Conservation (phyloP, 768 basidiomycete genomes). For the Mycena polygramma region DNA sequence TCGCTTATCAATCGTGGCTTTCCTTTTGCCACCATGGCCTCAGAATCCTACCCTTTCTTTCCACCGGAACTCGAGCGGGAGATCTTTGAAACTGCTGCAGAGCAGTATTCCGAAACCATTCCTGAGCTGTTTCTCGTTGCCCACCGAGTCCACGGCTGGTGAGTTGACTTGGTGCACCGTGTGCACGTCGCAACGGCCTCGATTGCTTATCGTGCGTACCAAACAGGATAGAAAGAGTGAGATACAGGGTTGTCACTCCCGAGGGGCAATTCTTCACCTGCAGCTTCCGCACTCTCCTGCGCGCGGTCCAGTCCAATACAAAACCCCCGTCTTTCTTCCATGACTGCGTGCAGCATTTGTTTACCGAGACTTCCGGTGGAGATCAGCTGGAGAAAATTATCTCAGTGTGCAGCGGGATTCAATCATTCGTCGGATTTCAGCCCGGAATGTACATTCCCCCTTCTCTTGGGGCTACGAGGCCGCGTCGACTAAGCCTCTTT, state of each 20-base stretch:
- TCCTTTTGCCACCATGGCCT: neutral
- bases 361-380: neutral
- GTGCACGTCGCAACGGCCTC: no score
- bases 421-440: neutral
- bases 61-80: slow-evolving; percentile 13
- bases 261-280: neutral
- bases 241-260: neutral
- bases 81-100: slow-evolving; percentile 8
- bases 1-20: neutral
- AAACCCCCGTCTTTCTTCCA: neutral
- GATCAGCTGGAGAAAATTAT: neutral
- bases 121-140: slow-evolving; percentile 4
- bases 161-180: neutral
- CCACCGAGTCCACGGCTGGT: slow-evolving; percentile 16
- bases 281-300: neutral
- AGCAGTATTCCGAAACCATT: neutral
- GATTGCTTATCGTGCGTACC: neutral
- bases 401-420: neutral
- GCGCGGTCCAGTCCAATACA: neutral
- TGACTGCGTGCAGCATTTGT: neutral
- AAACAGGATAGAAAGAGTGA: neutral
- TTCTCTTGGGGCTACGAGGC: neutral
- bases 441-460: neutral
- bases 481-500: neutral
- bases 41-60: neutral